Conservation (phyloP, 176 grass and related monocot genomes). For the Secale cereale region DNA sequence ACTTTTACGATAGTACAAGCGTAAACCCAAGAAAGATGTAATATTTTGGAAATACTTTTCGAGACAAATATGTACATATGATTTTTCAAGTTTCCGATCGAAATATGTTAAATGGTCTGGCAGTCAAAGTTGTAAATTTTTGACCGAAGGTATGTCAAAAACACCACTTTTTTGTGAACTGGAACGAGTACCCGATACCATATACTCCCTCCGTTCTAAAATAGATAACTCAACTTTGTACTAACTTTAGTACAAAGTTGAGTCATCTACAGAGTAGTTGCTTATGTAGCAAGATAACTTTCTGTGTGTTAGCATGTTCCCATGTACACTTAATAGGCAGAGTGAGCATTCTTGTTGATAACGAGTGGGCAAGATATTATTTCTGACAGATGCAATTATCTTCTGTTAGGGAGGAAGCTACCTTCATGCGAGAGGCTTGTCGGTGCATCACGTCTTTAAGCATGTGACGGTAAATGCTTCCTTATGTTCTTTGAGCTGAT, state of each 20-base stretch:
- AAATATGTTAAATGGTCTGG: not conserved
- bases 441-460: slow-evolving; percentile 85
- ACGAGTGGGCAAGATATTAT: not conserved
- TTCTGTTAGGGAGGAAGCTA: slow-evolving; percentile 79
- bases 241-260: too few species aligned
- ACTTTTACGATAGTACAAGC: not conserved
- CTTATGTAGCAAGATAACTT: not conserved
- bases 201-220: too few species aligned
- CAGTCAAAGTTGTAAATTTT: not conserved
- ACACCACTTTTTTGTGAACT: not conserved
- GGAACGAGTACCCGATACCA: not conserved
- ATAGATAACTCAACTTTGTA: too few species aligned
- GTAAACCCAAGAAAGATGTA: not conserved
- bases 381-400: slow-evolving; percentile 30
- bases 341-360: not conserved
- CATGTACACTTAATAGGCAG: not conserved
- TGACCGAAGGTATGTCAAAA: not conserved
- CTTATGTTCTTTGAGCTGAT: slow-evolving; percentile 10
- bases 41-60: not conserved
- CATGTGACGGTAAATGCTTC: slow-evolving; percentile 66
- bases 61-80: not conserved
- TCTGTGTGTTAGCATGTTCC: slow-evolving; percentile 15
- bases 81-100: not conserved
- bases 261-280: too few species aligned
- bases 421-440: slow-evolving; percentile 76